Percentiles rank a stretch among this genome's conserved stretches.
phyloP scores from a whole-genome alignment of 1,284 basidiomycete species.

The Peniophora sp. region DNA sequence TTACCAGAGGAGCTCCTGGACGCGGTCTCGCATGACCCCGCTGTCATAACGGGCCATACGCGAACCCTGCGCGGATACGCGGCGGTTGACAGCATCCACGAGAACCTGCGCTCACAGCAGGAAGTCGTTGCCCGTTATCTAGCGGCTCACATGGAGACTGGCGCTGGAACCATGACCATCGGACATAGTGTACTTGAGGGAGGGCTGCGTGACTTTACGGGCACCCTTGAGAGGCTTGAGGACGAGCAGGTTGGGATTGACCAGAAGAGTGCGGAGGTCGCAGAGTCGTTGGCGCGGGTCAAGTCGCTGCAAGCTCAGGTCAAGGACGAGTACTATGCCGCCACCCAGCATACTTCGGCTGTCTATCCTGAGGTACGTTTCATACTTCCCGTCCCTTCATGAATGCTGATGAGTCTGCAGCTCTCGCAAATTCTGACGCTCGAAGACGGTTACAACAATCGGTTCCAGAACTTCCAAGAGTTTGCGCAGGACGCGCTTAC shows the following conservation, averaged over 20 bases:
- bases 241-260: slow-evolving; percentile 29
- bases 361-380: slow-evolving; percentile 64
- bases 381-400: slow-evolving; percentile 1
- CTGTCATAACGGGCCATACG: slow-evolving; percentile 57
- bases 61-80: slow-evolving; percentile 51
- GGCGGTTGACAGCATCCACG: slow-evolving; percentile 65
- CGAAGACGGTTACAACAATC: slow-evolving; percentile 68
- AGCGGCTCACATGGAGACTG: background rate
- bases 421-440: slow-evolving; percentile 58
- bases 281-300: slow-evolving; percentile 38
- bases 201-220: slow-evolving; percentile 38
- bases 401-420: slow-evolving; percentile 24
- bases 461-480: slow-evolving; percentile 71
- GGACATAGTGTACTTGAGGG: slow-evolving; percentile 43
- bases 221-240: slow-evolving; percentile 33
- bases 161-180: slow-evolving; percentile 25
- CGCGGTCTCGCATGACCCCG: slow-evolving; percentile 66
- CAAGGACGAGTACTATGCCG: slow-evolving; percentile 59
- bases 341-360: slow-evolving; percentile 59
- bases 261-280: slow-evolving; percentile 39
- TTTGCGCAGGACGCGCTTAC: slow-evolving; percentile 68
- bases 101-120: slow-evolving; percentile 50
- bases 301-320: slow-evolving; percentile 45
- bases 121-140: slow-evolving; percentile 15
- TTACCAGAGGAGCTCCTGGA: slow-evolving; percentile 61